phyloP scores from a whole-genome alignment of 106 monocot genomes.

The Dendrobium huoshanense region DNA sequence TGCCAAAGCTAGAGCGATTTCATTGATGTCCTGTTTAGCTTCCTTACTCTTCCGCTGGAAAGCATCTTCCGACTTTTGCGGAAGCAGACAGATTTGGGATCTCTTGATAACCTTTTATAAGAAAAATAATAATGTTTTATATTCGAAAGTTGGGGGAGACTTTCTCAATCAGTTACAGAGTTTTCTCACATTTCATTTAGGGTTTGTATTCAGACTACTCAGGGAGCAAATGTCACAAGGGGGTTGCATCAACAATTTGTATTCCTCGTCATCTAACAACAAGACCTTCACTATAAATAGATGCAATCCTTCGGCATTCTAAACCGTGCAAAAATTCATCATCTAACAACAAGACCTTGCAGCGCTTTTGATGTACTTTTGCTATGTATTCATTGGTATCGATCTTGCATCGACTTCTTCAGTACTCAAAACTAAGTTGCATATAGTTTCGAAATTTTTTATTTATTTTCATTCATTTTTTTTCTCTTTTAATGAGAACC shows the following conservation, averaged over 20 bases:
- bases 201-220: background rate
- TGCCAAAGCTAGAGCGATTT: slow-evolving; percentile 34
- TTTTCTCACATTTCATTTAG: background rate
- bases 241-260: background rate
- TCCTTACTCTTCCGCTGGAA: slow-evolving; percentile 44
- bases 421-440: background rate
- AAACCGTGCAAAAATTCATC: too few species aligned
- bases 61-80: slow-evolving; percentile 25
- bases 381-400: slow-evolving; percentile 7
- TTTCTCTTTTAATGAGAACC: too few species aligned
- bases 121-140: background rate
- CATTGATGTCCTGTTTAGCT: slow-evolving; percentile 47
- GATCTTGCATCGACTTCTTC: background rate
- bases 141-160: background rate
- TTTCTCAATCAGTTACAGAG: background rate
- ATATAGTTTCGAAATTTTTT: too few species aligned
- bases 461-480: too few species aligned
- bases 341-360: too few species aligned
- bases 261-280: background rate
- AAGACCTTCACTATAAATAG: too few species aligned
- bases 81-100: slow-evolving; percentile 12
- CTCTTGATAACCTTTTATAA: slow-evolving; percentile 30
- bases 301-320: too few species aligned
- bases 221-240: background rate
- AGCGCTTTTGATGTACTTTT: background rate